Base-by-base conservation (phyloP, 257 asterid genomes). In the Linderniella brevidens region DNA sequence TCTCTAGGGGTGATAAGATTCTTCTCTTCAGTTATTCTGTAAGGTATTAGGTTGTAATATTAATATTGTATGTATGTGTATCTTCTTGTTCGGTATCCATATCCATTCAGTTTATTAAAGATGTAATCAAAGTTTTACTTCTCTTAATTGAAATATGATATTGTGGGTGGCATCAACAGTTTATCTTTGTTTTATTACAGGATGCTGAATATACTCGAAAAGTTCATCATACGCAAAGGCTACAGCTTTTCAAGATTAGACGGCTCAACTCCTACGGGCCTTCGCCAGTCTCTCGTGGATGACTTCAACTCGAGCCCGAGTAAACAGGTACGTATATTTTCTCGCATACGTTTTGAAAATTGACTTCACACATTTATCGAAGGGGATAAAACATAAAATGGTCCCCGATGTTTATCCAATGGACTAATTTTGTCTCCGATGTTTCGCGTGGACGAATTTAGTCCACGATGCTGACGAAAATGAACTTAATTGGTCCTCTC, bases 1-100 rank as follows among this genome's bases (percentile, higher is more conserved):
- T 77, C 59, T 78, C 77, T 32, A 52, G 19, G 53, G 84, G 93
- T 11, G 98, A 88, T 73, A 88, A 88, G 80, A 75, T 84, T 66
- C 97, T 83, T 62, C 90, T 84, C 62, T 88, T 88, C 69, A 88
- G 97, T 73, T 80, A 72, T 70, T 88, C 95, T 44, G 95, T 88
- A 56, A 83, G 97, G 94, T 82, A 64, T 19, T 17, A 9, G 35
- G 41, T 52, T 43, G 29, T 11, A 14, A 42, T n/a, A n/a, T n/a
- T n/a, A n/a, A n/a, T n/a, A n/a, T n/a, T n/a, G n/a, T n/a, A n/a
- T n/a, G n/a, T n/a, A n/a, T n/a, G n/a, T 25, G 4, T 6, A 25
- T 25, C 32, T 25, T 25, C 6, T 25, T 25, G 32, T 25, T 25
- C 32, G 3, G 32, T 25, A 25, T 25, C 32, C 32, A 25, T 25